Evolutionary conservation across 2,329 filamentous ascomycete species (phyloP), one percentile per base, ranked within the genome.

Genomic region (Penicillium expansum): DNA sequence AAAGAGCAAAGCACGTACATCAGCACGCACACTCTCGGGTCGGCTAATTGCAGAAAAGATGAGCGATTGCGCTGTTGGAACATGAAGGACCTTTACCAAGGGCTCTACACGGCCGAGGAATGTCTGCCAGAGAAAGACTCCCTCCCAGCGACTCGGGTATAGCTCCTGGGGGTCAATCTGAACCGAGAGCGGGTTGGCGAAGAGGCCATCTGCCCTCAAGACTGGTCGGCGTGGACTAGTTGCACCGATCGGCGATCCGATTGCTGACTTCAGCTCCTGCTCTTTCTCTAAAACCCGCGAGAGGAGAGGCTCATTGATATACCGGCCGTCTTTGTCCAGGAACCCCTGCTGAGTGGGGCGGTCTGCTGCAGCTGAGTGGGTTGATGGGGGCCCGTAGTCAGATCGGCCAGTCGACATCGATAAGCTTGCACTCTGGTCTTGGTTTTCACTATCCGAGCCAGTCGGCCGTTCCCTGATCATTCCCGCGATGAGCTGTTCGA

Each of bases 11-110:
- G 67, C 63, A 24, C 60, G 60, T 5, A 62, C 49, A 49, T 71
- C 69, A 2, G 59, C 27, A 11, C 52, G 33, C 14, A 56, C 64
- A 8, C 58, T 56, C 14, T 58, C 45, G 3, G 67, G 67, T 22
- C 61, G 48, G 30, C 61, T 68, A 22, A 71, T 71, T 1, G 70
- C 68, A 24, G 62, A 61, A 51, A 71, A 71, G 6, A 73, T 56
- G 8, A 35, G 54, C 4, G 67, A 62, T 47, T 69, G 60, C 3
- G 57, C 61, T 1, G 71, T 66, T 13, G 71, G 71, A 3, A 68
- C 56, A 44, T 73, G 71, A 27, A 73, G 43, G 1, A 72, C 20
- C 44, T 70, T 72, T 14, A 66, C 38, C 2, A 71, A 43, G 2
- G 68, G 64, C 38, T 73, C 67, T 2, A 73, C 67, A 13, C 64